Percentiles rank a stretch among this genome's conserved stretches.
These are phyloP conservation scores for Penicillium sp. DNA, from an alignment of 2,329 filamentous ascomycete genomes.

Conservation along the genomic window DNA sequence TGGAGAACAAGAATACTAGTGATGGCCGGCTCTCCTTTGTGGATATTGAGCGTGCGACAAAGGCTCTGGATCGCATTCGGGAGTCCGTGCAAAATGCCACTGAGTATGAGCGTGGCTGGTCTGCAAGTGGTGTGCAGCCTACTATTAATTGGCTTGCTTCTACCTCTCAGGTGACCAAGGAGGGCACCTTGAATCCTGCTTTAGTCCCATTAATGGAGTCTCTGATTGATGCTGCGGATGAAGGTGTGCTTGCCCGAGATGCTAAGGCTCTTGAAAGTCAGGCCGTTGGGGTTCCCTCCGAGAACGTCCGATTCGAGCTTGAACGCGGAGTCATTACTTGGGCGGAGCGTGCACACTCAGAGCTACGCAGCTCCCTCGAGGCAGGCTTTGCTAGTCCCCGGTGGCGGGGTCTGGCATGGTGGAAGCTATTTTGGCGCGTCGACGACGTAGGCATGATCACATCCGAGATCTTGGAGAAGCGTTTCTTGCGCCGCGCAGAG, in stretches of 20 bases:
- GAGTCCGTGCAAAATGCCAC: slow-evolving; percentile 68
- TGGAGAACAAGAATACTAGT: slow-evolving; percentile 38
- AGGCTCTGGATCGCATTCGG: slow-evolving; percentile 68
- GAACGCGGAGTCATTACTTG: slow-evolving; percentile 64
- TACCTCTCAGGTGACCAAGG: slow-evolving; percentile 18
- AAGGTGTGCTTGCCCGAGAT: slow-evolving; percentile 30
- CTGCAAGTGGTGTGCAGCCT: slow-evolving; percentile 65
- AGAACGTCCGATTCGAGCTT: slow-evolving; percentile 52
- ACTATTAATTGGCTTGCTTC: slow-evolving; percentile 64
- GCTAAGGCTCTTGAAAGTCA: slow-evolving; percentile 29
- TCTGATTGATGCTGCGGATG: slow-evolving; percentile 52
- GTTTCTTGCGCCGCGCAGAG: slow-evolving; percentile 77
- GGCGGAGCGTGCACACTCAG: slow-evolving; percentile 77
- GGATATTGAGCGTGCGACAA: slow-evolving; percentile 62
- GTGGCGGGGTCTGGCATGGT: slow-evolving; percentile 85
- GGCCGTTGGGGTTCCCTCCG: slow-evolving; percentile 37
- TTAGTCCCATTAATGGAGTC: slow-evolving; percentile 68
- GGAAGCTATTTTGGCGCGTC: slow-evolving; percentile 92
- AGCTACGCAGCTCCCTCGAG: slow-evolving; percentile 78
- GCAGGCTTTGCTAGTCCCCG: slow-evolving; percentile 71
- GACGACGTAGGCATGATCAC: slow-evolving; percentile 87
- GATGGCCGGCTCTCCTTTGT: slow-evolving; percentile 51
- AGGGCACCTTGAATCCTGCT: slow-evolving; percentile 62
- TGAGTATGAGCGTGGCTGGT: slow-evolving; percentile 74
- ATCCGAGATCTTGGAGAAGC: slow-evolving; percentile 71